phyloP scores from a whole-genome alignment of 495 filamentous ascomycete genomes.

The Glonium stellatum region DNA sequence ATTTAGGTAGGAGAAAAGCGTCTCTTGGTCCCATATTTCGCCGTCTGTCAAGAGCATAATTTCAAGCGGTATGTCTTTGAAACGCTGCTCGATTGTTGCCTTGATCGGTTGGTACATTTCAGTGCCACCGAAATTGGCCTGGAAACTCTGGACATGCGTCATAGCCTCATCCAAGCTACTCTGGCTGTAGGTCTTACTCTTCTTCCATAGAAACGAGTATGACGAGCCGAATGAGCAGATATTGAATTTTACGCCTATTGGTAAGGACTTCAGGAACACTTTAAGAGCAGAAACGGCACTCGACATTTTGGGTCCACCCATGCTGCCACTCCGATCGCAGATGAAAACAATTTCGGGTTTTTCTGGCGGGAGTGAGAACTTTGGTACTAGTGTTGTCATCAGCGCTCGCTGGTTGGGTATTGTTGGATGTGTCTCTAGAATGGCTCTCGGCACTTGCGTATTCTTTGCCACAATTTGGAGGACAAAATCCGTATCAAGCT shows the following conservation, averaged over 20 bases:
- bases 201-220: conserved; percentile 52
- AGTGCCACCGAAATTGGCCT: conserved; percentile 58
- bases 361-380: conserved; percentile 48
- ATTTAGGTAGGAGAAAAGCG: conserved; percentile 51
- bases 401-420: conserved; percentile 55
- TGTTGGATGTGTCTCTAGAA: conserved; percentile 56
- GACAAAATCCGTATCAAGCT: conserved; percentile 47
- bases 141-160: conserved; percentile 43
- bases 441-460: conserved; percentile 49
- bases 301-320: conserved; percentile 47
- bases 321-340: conserved; percentile 61
- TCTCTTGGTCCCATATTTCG: conserved; percentile 53
- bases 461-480: conserved; percentile 52
- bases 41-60: conserved; percentile 66
- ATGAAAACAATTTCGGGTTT: conserved; percentile 64
- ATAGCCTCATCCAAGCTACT: conserved; percentile 47
- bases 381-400: conserved; percentile 62
- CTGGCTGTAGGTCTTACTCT: conserved; percentile 49
- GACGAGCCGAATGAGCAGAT: conserved; percentile 61
- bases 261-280: conserved; percentile 65
- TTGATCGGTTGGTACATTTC: conserved; percentile 53
- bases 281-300: conserved; percentile 52
- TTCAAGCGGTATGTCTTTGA: conserved; percentile 50
- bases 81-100: conserved; percentile 45
- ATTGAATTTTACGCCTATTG: conserved; percentile 62